A percentile compares a stretch with the other conserved stretches of the same genome.
These are phyloP conservation scores for Sesbania bispinosa DNA, from an alignment of 306 rosid genomes.

Conservation along the genomic window DNA sequence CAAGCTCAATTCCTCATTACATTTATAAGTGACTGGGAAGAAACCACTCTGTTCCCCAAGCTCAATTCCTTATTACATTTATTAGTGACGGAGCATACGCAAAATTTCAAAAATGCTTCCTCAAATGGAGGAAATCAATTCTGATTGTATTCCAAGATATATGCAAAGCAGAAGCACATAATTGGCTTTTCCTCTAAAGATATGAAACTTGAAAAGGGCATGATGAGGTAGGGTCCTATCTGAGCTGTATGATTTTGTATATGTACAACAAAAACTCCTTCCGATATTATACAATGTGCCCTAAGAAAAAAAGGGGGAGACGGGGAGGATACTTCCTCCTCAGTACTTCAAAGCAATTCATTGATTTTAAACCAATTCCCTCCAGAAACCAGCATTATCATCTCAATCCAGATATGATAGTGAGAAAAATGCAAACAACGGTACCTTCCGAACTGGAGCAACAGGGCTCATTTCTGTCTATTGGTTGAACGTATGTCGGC, in stretches of 20 bases:
- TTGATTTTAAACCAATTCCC: not conserved
- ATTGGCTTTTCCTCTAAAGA: not conserved
- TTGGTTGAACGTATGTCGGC: not conserved
- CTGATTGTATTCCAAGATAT: not conserved
- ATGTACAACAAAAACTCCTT: slow-evolving; percentile 22
- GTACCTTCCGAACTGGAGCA: slow-evolving; percentile 11
- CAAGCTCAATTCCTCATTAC: no score
- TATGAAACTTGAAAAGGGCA: not conserved
- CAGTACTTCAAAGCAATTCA: not conserved
- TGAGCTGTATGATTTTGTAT: slow-evolving; percentile 18
- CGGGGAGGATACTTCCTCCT: not conserved
- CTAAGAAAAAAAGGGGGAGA: no score
- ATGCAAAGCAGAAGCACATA: not conserved
- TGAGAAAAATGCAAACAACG: slow-evolving; percentile 5
- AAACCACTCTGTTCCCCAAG: not conserved
- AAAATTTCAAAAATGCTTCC: not conserved
- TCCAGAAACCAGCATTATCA: slow-evolving; percentile 13
- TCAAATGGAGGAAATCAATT: not conserved
- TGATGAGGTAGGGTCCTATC: not conserved
- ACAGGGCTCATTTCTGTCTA: not conserved
- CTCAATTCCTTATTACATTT: not conserved
- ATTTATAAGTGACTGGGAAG: no score
- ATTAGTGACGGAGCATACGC: not conserved
- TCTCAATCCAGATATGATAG: not conserved
- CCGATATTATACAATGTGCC: slow-evolving; percentile 20